A percentile compares a stretch with the other conserved stretches of the same genome.
phyloP scores from a whole-genome alignment of 1,284 basidiomycete species.

The Trametes sp. region DNA sequence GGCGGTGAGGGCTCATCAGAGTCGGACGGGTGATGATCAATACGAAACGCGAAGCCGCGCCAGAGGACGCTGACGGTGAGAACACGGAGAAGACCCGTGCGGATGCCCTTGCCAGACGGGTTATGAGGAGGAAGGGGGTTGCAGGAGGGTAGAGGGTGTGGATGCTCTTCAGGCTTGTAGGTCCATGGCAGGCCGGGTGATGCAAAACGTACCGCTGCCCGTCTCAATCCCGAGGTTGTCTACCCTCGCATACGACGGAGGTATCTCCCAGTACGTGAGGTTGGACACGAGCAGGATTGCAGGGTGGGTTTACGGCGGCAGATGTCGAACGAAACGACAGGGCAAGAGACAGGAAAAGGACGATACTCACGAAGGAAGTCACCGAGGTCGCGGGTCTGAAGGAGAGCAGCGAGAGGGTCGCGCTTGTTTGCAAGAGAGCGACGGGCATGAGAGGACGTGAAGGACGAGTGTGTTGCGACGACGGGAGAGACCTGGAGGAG shows the following conservation, averaged over 20 bases:
- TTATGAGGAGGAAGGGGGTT: not conserved
- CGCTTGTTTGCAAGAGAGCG: conserved; percentile 29
- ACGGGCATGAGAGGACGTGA: conserved; percentile 35
- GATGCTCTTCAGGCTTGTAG: too few species aligned
- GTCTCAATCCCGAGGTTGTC: not conserved
- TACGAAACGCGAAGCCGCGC: not conserved
- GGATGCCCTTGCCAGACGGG: not conserved
- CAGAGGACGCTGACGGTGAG: not conserved
- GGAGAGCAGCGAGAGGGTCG: conserved; percentile 14
- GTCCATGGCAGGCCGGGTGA: too few species aligned
- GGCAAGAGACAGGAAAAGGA: not conserved
- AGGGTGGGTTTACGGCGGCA: conserved; percentile 11
- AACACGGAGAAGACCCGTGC: not conserved
- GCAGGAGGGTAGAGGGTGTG: too few species aligned
- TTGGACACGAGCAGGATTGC: not conserved
- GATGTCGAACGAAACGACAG: not conserved
- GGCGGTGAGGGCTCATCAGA: not conserved
- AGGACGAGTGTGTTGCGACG: conserved; percentile 35
- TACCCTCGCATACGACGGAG: too few species aligned
- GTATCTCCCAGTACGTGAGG: not conserved
- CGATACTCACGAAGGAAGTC: conserved; percentile 22
- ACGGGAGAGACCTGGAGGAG: conserved; percentile 30
- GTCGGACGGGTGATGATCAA: conserved; percentile 4
- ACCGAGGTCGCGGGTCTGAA: conserved; percentile 23
- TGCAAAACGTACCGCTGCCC: not conserved